Base-by-base conservation (phyloP, 768 basidiomycete genomes). In the Crepidotus variabilis region DNA sequence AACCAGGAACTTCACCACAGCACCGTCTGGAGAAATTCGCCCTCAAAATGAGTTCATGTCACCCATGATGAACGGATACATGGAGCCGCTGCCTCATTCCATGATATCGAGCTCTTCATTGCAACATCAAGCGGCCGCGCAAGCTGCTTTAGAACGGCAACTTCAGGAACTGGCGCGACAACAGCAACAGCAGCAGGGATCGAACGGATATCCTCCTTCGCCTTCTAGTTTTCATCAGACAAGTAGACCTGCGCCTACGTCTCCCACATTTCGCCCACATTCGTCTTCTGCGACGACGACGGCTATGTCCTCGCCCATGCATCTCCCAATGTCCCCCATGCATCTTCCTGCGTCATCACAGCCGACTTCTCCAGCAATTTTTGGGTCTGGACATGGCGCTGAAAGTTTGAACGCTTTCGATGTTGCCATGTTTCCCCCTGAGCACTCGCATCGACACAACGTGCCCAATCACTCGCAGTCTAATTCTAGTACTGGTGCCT, bases 11-110 rank as follows among this genome's bases (percentile, higher is more conserved):
- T 36, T 14, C 9, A 24, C 35, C 34, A 47, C 51, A 88, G 87
- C 81, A 11, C 75, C 81, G 3, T 90, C 88, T 6, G 75, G 81
- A 9, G 87, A 90, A 71, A 77, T 90, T 52, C 80, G 85, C 49
- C 79, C 87, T 10, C 77, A 82, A 62, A 76, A 78, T 57, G 85
- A 85, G 58, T 90, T 77, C 66, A 75, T 83, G 56, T 80, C 86
- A 34, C 67, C 55, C 57, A 66, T 61, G 60, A 62, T 51, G 55
- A 54, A n/a, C 13, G 58, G 66, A 33, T 67, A 65, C 49, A 65
- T 70, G 56, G 68, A 67, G 57, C 62, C 65, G 0, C 52, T 68
- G 10, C 68, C 69, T 2, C 63, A 61, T 24, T 60, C 68, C 6
- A 60, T 69, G 6, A 58, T 67, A 2, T 63, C 65, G 16, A 49